These are phyloP conservation scores for Spathaspora jeffriesii DNA, from an alignment of 1,139 yeast genomes.

Conservation along the genomic window DNA sequence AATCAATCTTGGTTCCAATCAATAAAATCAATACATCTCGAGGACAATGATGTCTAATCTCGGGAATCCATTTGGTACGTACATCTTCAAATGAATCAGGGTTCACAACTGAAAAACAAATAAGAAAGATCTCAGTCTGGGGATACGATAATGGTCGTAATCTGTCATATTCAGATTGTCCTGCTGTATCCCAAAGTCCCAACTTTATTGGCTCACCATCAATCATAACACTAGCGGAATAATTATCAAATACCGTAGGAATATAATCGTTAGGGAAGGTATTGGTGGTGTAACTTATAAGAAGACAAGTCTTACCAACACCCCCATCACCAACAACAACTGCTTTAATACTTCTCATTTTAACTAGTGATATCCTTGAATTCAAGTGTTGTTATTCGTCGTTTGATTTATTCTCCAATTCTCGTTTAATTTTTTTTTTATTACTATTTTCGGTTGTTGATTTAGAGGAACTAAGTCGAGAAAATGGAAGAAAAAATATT, in stretches of 20 bases:
- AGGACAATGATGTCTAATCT: conserved; percentile 83
- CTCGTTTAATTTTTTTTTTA: conserved; percentile 1
- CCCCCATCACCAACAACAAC: conserved; percentile 98
- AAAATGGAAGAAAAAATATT: background rate
- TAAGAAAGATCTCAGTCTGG: conserved; percentile 85
- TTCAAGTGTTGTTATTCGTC: too few species aligned
- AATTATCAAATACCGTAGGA: conserved; percentile 92
- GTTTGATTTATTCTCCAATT: background rate
- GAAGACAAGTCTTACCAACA: conserved; percentile 90
- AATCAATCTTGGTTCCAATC: conserved; percentile 86
- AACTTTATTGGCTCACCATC: conserved; percentile 80
- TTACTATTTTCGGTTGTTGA: background rate
- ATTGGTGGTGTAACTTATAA: conserved; percentile 89
- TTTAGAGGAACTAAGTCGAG: background rate
- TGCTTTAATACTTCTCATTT: conserved; percentile 89
- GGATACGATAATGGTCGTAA: conserved; percentile 91
- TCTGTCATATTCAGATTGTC: conserved; percentile 92
- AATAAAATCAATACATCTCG: conserved; percentile 71
- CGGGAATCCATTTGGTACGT: conserved; percentile 80
- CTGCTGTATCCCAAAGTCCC: conserved; percentile 98
- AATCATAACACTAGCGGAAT: conserved; percentile 83
- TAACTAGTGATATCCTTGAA: background rate
- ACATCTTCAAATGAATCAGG: conserved; percentile 84
- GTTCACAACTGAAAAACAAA: conserved; percentile 85
- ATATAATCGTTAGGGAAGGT: conserved; percentile 95